phyloP scores from a whole-genome alignment of 331 rosid genomes.

The Quercus tomentella region DNA sequence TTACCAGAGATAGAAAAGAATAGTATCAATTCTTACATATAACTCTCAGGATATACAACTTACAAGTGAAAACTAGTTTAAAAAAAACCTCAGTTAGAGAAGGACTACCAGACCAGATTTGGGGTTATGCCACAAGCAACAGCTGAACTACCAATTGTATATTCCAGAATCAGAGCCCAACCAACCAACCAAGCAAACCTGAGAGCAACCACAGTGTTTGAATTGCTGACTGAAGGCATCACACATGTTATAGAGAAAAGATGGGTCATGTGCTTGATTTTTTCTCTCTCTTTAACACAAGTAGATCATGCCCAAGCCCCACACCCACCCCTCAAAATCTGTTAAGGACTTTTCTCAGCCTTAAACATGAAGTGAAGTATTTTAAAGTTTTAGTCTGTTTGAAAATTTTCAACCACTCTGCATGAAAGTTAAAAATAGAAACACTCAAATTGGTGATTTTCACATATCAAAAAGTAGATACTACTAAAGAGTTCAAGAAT shows the following conservation, averaged over 20 bases:
- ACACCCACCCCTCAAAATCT: neutral
- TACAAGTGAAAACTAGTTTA: neutral
- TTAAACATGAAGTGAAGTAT: neutral
- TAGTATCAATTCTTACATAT: neutral
- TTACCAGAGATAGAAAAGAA: neutral
- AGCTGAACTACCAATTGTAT: conserved; percentile 86
- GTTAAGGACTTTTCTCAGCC: neutral
- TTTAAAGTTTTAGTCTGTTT: neutral
- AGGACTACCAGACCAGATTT: conserved; percentile 56
- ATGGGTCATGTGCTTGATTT: neutral
- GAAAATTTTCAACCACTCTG: neutral
- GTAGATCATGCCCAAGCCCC: neutral
- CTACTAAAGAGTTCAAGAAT: neutral
- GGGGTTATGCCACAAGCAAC: conserved; percentile 97
- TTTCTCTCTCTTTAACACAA: neutral
- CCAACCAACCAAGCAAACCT: conserved; percentile 97
- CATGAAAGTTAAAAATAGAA: neutral
- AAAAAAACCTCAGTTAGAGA: neutral
- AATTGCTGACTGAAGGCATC: conserved; percentile 11
- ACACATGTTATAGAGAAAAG: neutral
- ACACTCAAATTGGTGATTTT: neutral
- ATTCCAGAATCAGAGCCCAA: conserved; percentile 90
- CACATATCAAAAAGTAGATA: neutral
- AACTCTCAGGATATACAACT: neutral
- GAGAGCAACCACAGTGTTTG: conserved; percentile 19